Base-by-base conservation (phyloP, 371 early-diverging fungal genomes). In the Rhizomucor pusillus region DNA sequence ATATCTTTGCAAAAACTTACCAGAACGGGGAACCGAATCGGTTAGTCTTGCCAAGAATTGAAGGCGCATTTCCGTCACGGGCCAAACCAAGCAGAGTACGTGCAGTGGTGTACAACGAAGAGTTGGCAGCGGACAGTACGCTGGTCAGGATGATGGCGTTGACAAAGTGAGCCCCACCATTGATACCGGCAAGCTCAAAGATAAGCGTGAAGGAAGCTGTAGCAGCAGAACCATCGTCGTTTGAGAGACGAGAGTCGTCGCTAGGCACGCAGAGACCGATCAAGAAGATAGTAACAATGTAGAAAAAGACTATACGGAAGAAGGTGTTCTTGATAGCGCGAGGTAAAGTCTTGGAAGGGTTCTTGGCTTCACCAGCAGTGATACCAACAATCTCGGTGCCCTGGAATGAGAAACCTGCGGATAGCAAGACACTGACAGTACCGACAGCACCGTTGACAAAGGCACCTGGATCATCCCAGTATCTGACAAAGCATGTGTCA, bases 351-450 rank as follows among this genome's bases (percentile, higher is more conserved):
- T 77, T 75, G 7, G 80, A 75, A 54, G 76, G 87, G 41, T 84
- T 86, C 50, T 76, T 77, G 43, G 79, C 79, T 64, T 84, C 85
- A 52, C 77, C 84, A 36, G 80, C 81, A 43, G 84, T 81, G 49
- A 85, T 71, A 59, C 84, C 85, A 36, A 72, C 71, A 44, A 87
- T 76, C 65, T 87, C 90, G 2, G 91, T 90, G 18, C 94, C 94
- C 43, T 90, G 90, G 72, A 90, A 92, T 14, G 88, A 81, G 60
- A 89, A 94, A 56, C 90, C 91, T n/a, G 88, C 89, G 37, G 88
- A 65, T 36, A 91, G 64, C 63, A 89, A 78, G 23, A 88, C 84
- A 52, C 79, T 75, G 35, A 90, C 57, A 24, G 89, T 73, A 19
- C 88, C 90, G 18, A 89, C 63, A 20, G 83, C 86, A 47, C 86